A percentile compares a stretch with the other conserved stretches of the same genome.
These are phyloP conservation scores for Cystobasidiaceae sp. DNA, from an alignment of 1,284 basidiomycete genomes.

Conservation along the genomic window DNA sequence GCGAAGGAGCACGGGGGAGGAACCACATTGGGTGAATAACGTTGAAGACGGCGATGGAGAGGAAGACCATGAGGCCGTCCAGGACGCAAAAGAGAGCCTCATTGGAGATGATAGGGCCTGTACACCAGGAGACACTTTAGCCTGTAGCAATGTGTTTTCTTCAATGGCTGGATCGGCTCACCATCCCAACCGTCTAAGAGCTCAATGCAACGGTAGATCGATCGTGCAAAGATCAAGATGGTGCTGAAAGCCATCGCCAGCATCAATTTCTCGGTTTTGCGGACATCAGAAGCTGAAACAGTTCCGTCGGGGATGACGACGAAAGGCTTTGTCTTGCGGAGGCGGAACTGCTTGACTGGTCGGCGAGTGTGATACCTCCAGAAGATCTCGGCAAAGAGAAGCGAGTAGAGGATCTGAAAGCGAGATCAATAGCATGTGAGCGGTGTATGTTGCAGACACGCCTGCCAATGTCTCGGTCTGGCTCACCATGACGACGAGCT, in stretches of 20 bases:
- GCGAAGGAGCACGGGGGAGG: neutral
- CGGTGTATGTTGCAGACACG: neutral
- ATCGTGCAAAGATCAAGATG: conserved; percentile 1
- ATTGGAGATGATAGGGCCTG: neutral
- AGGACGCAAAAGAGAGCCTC: conserved; percentile 11
- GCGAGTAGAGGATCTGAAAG: neutral
- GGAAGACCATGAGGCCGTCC: conserved; percentile 2
- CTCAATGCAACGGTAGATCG: conserved; percentile 18
- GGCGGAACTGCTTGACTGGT: neutral
- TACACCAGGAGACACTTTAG: neutral
- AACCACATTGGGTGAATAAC: conserved; percentile 6
- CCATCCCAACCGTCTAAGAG: neutral
- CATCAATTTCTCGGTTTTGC: neutral
- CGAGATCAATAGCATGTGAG: conserved; percentile 42
- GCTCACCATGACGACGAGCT: conserved; percentile 2
- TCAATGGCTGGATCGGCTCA: conserved; percentile 25
- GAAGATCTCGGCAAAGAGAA: conserved; percentile 1
- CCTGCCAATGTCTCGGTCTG: neutral
- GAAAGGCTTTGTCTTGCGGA: neutral
- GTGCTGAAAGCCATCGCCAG: neutral
- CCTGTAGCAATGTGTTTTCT: neutral
- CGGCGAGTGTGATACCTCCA: neutral
- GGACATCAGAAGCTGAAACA: neutral
- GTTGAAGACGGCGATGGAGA: neutral
- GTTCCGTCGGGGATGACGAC: neutral